Base-by-base conservation (phyloP, 208 protist species). In the Trypanosoma conorhini region DNA sequence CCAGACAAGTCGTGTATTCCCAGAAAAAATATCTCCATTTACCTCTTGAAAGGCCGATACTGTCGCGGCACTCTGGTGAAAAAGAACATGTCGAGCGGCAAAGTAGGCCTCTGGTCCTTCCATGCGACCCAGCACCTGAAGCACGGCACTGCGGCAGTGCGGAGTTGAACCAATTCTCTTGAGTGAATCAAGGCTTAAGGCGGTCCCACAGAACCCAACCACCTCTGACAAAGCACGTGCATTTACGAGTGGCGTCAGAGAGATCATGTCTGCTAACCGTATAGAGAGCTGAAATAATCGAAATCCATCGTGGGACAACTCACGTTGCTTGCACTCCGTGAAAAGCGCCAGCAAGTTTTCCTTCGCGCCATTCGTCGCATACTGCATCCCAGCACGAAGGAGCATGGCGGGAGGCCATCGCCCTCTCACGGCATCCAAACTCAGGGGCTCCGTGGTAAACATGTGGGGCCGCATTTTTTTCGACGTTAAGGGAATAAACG, bases 11-110 rank as follows among this genome's bases (percentile, higher is more conserved):
- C 62, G 21, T 19, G 68, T 3, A n/a, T 84, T 62, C 19, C 81
- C 84, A 26, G 73, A 82, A 55, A 95, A 69, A 17, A 90, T 33
- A 76, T 95, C 90, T 8, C 90, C 90, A 42, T 80, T 54, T 19
- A 61, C 28, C 42, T 88, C 74, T 63, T 95, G 87, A 65, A 86
- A 58, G 3, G 38, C 26, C 8, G 81, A 77, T 3, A 59, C 46
- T 52, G 58, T 64, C 58, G 51, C 68, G 0, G 56, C 10, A 13
- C 57, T 50, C 3, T 66, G 66, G 44, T 87, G 77, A 52, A 82
- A 83, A 58, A 92, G 71, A 62, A 88, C 38, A 21, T 70, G 40
- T 44, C 81, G 75, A 48, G 76, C 46, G 15, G 81, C 84, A 65
- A 76, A 72, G 62, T 94, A 94, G 1, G 85, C 73, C 19, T 80